Evolutionary conservation across 2,329 filamentous ascomycete genomes (phyloP).

Genomic region (Bipolaris victoriae): DNA sequence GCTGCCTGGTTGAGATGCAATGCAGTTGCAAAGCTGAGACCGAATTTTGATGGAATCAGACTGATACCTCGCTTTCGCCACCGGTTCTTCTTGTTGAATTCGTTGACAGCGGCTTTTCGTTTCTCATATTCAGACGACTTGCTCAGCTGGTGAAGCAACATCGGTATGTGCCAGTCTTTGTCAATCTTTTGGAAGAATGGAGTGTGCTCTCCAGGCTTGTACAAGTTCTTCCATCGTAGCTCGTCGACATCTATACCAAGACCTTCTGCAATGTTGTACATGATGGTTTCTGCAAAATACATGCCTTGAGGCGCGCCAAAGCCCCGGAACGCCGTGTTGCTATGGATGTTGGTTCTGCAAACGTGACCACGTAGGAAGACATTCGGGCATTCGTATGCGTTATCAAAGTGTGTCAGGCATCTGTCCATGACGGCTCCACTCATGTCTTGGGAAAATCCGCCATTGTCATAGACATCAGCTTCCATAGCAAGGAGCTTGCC

Average conservation of each 20-base stretch:
- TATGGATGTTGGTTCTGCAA: slow-evolving; percentile 94
- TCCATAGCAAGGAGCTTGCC: slow-evolving; percentile 91
- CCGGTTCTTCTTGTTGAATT: slow-evolving; percentile 82
- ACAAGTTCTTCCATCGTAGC: slow-evolving; percentile 83
- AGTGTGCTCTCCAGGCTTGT: slow-evolving; percentile 74
- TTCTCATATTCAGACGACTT: slow-evolving; percentile 74
- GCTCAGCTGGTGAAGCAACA: slow-evolving; percentile 86
- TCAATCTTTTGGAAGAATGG: slow-evolving; percentile 88
- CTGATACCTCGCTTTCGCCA: slow-evolving; percentile 92
- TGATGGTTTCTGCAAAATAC: slow-evolving; percentile 87
- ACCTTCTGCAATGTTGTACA: slow-evolving; percentile 87
- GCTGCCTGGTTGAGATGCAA: slow-evolving; percentile 94
- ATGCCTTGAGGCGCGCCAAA: slow-evolving; percentile 95
- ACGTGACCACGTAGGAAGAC: slow-evolving; percentile 81
- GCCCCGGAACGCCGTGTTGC: slow-evolving; percentile 93
- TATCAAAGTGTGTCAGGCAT: slow-evolving; percentile 83
- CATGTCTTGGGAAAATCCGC: slow-evolving; percentile 73
- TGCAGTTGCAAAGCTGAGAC: slow-evolving; percentile 88
- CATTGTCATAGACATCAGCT: slow-evolving; percentile 88
- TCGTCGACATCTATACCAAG: slow-evolving; percentile 82
- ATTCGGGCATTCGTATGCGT: slow-evolving; percentile 86
- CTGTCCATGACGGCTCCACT: slow-evolving; percentile 82
- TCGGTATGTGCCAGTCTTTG: slow-evolving; percentile 85
- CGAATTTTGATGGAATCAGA: slow-evolving; percentile 92
- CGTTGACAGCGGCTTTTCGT: slow-evolving; percentile 70